These are phyloP conservation scores for Solanum ossicruentum DNA, from an alignment of 257 asterid genomes.

Conservation along the genomic window DNA sequence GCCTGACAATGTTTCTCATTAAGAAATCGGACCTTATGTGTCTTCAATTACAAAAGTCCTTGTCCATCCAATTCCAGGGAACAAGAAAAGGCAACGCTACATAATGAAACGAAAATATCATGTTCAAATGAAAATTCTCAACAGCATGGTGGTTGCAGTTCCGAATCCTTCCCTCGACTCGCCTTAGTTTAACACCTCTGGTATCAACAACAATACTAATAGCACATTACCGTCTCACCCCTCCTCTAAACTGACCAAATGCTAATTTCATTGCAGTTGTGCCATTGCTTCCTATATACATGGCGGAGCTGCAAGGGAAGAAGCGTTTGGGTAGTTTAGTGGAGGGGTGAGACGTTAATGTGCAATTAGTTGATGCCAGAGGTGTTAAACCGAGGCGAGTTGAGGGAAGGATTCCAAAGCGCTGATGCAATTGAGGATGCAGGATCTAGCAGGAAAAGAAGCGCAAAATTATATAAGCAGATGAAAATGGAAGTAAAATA, in stretches of 20 bases:
- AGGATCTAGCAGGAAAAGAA: conserved; percentile 18
- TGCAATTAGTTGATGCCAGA: neutral
- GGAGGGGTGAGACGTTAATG: too few relatives aligned
- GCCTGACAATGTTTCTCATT: conserved; percentile 68
- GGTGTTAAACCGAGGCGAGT: conserved; percentile 20
- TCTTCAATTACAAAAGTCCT: too few relatives aligned
- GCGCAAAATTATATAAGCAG: conserved; percentile 7
- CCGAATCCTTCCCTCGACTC: conserved; percentile 41
- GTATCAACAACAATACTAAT: conserved; percentile 5
- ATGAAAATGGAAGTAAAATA: too few relatives aligned
- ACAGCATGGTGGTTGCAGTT: neutral
- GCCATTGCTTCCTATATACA: too few relatives aligned
- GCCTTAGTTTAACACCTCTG: conserved; percentile 17
- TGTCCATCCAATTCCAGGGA: conserved; percentile 6
- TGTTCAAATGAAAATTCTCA: conserved; percentile 14
- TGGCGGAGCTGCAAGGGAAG: too few relatives aligned
- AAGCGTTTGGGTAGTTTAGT: too few relatives aligned
- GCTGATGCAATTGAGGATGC: conserved; percentile 33
- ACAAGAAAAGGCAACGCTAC: conserved; percentile 50
- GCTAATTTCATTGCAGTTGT: too few relatives aligned
- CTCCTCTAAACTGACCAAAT: too few relatives aligned
- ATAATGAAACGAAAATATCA: conserved; percentile 27
- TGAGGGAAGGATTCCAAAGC: conserved; percentile 40
- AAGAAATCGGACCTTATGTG: too few relatives aligned
- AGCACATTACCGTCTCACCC: neutral